These are phyloP conservation scores for Eimeria sp. DNA, from an alignment of 169 alveolate genomes.

Conservation along the genomic window DNA sequence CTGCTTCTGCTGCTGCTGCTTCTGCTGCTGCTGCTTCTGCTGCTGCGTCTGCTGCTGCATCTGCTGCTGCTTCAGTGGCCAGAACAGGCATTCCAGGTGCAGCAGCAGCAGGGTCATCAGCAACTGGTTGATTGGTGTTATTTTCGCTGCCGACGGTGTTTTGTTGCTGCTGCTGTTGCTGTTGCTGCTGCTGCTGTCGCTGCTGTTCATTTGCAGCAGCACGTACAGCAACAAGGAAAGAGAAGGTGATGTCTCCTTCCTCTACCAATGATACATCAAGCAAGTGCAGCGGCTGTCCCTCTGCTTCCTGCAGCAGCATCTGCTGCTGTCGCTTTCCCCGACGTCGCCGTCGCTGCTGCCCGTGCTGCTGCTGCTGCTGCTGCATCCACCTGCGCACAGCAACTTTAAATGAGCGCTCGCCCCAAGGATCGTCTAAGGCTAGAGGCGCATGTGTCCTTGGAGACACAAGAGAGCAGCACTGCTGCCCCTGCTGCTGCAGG, in stretches of 20 bases:
- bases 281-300: slow-evolving; percentile 9
- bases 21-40: too few relatives aligned
- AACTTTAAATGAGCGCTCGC: neutral
- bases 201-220: neutral
- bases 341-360: neutral
- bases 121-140: neutral
- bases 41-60: too few relatives aligned
- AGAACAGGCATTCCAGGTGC: too few relatives aligned
- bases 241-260: slow-evolving; percentile 21
- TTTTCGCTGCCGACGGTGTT: neutral
- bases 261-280: neutral
- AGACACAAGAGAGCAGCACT: neutral
- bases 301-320: neutral
- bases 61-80: too few relatives aligned
- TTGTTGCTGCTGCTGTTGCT: slow-evolving; percentile 29
- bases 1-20: too few relatives aligned
- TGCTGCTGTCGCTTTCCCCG: neutral
- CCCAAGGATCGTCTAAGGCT: slow-evolving; percentile 44
- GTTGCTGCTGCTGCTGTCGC: slow-evolving; percentile 26
- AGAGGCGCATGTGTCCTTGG: slow-evolving; percentile 1
- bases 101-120: too few relatives aligned
- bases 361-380: slow-evolving; percentile 15
- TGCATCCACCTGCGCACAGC: slow-evolving; percentile 1
- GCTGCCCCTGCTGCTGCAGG: neutral
- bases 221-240: slow-evolving; percentile 25